These are phyloP conservation scores for Zasmidium citrigriseum DNA, from an alignment of 2,329 filamentous ascomycete genomes.

Conservation along the genomic window DNA sequence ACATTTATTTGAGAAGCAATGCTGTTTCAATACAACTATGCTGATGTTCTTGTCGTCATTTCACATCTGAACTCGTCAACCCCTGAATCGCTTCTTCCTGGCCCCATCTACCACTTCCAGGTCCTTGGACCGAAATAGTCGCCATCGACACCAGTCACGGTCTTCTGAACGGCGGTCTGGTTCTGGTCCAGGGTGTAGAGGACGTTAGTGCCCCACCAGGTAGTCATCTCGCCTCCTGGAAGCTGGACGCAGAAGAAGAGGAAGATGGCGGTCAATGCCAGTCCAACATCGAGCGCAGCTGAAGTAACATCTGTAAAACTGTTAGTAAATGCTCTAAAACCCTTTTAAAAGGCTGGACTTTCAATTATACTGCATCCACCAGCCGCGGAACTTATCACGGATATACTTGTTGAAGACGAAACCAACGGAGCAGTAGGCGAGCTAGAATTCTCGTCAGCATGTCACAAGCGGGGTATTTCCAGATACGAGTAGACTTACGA, in stretches of 20 bases:
- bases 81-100: background rate
- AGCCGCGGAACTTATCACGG: conserved; percentile 47
- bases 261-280: conserved; percentile 81
- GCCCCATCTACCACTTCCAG: conserved; percentile 27
- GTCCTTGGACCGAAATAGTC: conserved; percentile 62
- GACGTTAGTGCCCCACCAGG: conserved; percentile 59
- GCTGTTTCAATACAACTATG: too few relatives aligned
- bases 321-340: background rate
- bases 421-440: conserved; percentile 82
- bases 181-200: conserved; percentile 18
- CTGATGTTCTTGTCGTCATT: background rate
- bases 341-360: background rate
- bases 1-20: too few relatives aligned
- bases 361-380: too few relatives aligned
- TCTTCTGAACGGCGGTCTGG: conserved; percentile 27
- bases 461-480: background rate
- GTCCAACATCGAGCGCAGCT: conserved; percentile 77
- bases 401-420: conserved; percentile 81
- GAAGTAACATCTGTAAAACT: conserved; percentile 61
- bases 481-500: conserved; percentile 23
- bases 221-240: conserved; percentile 72
- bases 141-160: conserved; percentile 57
- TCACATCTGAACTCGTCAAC: background rate
- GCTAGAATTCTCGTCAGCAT: conserved; percentile 45
- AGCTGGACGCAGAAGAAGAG: conserved; percentile 86